Evolutionary conservation across 371 early-diverging fungal genomes (phyloP), one percentile per base, ranked within the genome.

Genomic region (Syncephalastrum racemosum): DNA sequence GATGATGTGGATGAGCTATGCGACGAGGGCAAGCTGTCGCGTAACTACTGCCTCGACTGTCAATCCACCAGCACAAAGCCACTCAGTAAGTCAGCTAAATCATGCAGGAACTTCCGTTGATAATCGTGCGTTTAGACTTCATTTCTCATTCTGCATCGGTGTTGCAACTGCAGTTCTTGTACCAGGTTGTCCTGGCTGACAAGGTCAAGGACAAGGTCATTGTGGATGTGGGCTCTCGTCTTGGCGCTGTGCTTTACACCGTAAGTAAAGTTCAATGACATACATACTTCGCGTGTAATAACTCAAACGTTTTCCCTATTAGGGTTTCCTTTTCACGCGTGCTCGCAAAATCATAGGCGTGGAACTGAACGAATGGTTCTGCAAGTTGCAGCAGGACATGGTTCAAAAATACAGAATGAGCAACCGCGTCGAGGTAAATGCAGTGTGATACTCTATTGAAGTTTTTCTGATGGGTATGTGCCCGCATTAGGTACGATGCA

Each of bases 91-190:
- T 49, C 14, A 16, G 15, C 23, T 14, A 0, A 44, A 19, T 13
- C 4, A 16, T 24, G n/a, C 47, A 12, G 40, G 12, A 36, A n/a
- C 18, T 36, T 43, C 23, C 14, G 4, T n/a, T 41, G 20, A 18
- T 16, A n/a, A 22, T 42, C 18, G 44, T 7, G 49, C 46, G 4
- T 49, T 4, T 45, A 75, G 83, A 87, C 48, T 87, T 87, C 48
- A 84, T 87, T 50, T 84, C 85, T 2, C 87, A 87, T 56, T 85
- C 85, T 25, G 82, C 85, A 3, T 77, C 84, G 0, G 81, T 79
- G 0, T 63, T 84, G 14, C 84, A 84, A 53, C 67, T 85, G 23
- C 84, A 82, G 48, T 85, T 78, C 59, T 56, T 87, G 25, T 85
- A 82, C 60, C 82, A 82, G 51, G 80, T 80, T 13, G 68, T 69